Conservation (phyloP, 129 eudicot genomes). For the Heracleum sosnowskyi region DNA sequence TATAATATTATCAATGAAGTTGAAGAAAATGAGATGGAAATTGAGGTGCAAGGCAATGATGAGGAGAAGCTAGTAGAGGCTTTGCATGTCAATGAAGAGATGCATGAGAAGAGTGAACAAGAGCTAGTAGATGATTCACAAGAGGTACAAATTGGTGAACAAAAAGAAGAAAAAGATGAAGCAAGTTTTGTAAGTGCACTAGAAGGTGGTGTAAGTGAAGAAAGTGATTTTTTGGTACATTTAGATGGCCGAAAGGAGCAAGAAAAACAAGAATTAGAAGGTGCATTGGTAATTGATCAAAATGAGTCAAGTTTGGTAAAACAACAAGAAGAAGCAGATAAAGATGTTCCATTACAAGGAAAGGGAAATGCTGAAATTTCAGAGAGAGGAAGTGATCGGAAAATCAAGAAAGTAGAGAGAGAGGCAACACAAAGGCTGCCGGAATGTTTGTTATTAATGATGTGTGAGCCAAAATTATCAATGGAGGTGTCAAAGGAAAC, state of each 20-base stretch:
- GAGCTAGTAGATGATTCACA: too few species aligned
- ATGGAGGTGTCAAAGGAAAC: conserved; percentile 99
- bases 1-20: conserved; percentile 19
- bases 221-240: neutral
- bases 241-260: conserved; percentile 14
- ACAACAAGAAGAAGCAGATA: conserved; percentile 14
- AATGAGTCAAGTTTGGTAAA: conserved; percentile 17
- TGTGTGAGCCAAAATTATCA: conserved; percentile 95
- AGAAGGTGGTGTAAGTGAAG: conserved; percentile 29
- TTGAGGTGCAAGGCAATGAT: conserved; percentile 8
- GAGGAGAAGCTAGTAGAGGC: conserved; percentile 19
- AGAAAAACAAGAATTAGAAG: conserved; percentile 11
- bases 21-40: conserved; percentile 11
- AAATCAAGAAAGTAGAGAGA: conserved; percentile 6
- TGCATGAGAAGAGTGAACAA: too few species aligned
- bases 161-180: neutral
- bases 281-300: conserved; percentile 9
- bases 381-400: conserved; percentile 5
- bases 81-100: conserved; percentile 15
- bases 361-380: neutral
- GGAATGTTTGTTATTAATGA: conserved; percentile 82
- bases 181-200: conserved; percentile 14
- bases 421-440: conserved; percentile 36
- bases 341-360: conserved; percentile 10
- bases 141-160: conserved; percentile 10